Evolutionary conservation across 306 rosid genomes (phyloP).

Genomic region (Ormosia semicastrata): DNA sequence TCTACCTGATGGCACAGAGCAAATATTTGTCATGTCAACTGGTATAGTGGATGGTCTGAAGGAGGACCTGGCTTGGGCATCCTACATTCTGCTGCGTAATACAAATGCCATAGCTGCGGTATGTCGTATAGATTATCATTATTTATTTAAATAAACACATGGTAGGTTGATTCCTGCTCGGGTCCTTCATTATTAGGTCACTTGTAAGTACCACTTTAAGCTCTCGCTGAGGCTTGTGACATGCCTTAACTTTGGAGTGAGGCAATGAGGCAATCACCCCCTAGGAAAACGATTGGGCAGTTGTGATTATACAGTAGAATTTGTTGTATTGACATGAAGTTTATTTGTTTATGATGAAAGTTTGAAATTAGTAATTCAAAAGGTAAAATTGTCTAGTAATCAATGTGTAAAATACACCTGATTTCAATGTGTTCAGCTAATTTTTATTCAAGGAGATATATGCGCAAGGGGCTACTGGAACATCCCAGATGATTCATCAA

Average conservation of each 20-base stretch:
- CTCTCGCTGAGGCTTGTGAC: background rate
- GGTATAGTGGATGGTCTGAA: slow-evolving; percentile 46
- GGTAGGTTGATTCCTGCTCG: background rate
- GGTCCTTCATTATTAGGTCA: background rate
- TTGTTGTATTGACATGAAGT: background rate
- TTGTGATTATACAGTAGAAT: background rate
- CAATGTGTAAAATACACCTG: background rate
- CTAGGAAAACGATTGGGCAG: background rate
- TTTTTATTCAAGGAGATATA: slow-evolving; percentile 54
- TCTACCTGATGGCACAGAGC: slow-evolving; percentile 69
- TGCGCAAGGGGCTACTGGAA: slow-evolving; percentile 92
- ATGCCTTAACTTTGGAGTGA: background rate
- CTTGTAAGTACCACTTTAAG: background rate
- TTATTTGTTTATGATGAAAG: background rate
- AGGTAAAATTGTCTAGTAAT: background rate
- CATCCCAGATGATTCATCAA: slow-evolving; percentile 47
- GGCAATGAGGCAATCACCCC: background rate
- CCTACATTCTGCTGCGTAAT: slow-evolving; percentile 75
- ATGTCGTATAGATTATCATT: slow-evolving; percentile 22
- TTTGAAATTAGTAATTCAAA: background rate
- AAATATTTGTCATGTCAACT: slow-evolving; percentile 70
- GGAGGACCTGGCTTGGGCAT: slow-evolving; percentile 95
- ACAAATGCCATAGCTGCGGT: slow-evolving; percentile 72
- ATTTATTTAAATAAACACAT: background rate
- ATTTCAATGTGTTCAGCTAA: slow-evolving; percentile 55